Base-by-base conservation (phyloP, 2,329 filamentous ascomycete species). In the Chrysoporthe deuterocubensis region DNA sequence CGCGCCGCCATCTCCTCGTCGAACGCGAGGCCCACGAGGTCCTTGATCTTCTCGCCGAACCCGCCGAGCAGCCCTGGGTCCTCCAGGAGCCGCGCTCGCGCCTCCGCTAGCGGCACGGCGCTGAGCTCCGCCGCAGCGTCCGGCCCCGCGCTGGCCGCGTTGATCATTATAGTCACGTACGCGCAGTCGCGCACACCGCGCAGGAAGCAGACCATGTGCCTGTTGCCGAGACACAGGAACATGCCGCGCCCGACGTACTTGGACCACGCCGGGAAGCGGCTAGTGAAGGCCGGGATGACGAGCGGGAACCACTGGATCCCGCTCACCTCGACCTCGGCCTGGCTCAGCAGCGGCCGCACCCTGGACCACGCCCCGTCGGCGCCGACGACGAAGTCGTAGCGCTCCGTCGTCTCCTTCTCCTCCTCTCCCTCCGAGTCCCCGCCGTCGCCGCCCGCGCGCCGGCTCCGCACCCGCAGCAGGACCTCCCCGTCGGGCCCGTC, bases 281-380 rank as follows among this genome's bases (percentile, higher is more conserved):
- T 69, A 5, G 80, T 76, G 1, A 78, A 71, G 9, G 79, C 62
- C 6, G 71, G 69, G 56, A 81, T 77, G 56, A 75, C 77, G 32
- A 80, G 44, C 1, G 80, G 79, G 40, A 82, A 66, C 40, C 74
- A 74, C 0, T 80, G 78, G 48, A 81, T 74, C 16, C 82, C 80
- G 2, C 76, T 78, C 68, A 81, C 82, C 5, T 70, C 66, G 0
- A 81, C 83, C 69, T 72, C 75, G 4, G 74, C 72, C 37, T 78
- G 70, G 1, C 77, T 78, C 9, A 82, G 70, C 2, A 81, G 67
- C 0, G 68, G 64, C 0, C 82, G 76, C 4, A 82, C 73, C 66
- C 75, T 79, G 18, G 72, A 78, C 78, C 79, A 82, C 1, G 79
- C 78, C 4, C 81, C 81, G 72, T 80, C 79, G 1, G 78, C 79